Percentiles rank a stretch among this genome's conserved stretches.
phyloP scores from a whole-genome alignment of 352 stramenopile genomes.

The Phytophthora quininea region DNA sequence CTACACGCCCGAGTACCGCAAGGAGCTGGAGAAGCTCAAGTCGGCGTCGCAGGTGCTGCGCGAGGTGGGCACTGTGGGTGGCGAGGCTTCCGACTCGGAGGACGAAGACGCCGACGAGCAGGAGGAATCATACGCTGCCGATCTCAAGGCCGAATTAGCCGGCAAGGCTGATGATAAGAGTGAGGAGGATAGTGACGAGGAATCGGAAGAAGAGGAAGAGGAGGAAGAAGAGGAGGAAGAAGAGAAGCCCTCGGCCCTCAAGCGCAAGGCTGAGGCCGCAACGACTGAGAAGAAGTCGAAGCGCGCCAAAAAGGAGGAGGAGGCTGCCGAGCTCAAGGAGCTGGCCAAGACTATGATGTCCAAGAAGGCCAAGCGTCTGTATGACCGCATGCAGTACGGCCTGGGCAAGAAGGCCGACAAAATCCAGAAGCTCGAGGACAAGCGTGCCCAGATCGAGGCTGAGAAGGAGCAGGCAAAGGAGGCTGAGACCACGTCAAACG shows the following conservation, averaged over 20 bases:
- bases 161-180: slow-evolving; percentile 47
- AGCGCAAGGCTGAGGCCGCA: slow-evolving; percentile 49
- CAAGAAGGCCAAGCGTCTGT: slow-evolving; percentile 92
- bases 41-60: slow-evolving; percentile 77
- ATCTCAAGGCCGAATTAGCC: slow-evolving; percentile 82
- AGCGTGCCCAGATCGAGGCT: slow-evolving; percentile 69
- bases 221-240: slow-evolving; percentile 45
- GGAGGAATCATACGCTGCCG: slow-evolving; percentile 73
- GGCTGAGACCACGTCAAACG: slow-evolving; percentile 24
- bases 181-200: slow-evolving; percentile 55
- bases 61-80: slow-evolving; percentile 54
- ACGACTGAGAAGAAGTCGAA: slow-evolving; percentile 70
- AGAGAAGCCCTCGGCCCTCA: slow-evolving; percentile 33
- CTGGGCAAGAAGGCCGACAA: slow-evolving; percentile 89
- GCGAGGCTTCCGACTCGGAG: slow-evolving; percentile 43
- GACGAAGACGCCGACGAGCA: slow-evolving; percentile 70
- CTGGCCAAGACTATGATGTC: slow-evolving; percentile 93
- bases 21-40: slow-evolving; percentile 87
- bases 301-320: slow-evolving; percentile 78
- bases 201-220: slow-evolving; percentile 6
- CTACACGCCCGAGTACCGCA: slow-evolving; percentile 97
- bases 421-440: slow-evolving; percentile 84
- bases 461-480: slow-evolving; percentile 59
- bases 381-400: slow-evolving; percentile 93
- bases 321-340: slow-evolving; percentile 82